phyloP scores from a whole-genome alignment of 2,329 filamentous ascomycete species.

The Claviceps arundinis region DNA sequence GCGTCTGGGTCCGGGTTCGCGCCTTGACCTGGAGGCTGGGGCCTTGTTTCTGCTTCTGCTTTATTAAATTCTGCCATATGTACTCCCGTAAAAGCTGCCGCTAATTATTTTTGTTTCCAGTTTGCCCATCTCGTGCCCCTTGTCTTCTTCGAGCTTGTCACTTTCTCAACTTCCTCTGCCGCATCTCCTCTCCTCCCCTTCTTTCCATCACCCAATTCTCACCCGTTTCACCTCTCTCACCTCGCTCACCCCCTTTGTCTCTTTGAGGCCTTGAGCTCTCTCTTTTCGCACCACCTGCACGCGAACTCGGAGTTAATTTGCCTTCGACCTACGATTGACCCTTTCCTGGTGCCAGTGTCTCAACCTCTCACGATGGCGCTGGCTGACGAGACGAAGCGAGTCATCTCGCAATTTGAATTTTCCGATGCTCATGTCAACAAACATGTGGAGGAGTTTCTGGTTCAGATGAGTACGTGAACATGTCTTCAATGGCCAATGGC shows the following conservation, averaged over 20 bases:
- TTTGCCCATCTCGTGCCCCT: conserved; percentile 38
- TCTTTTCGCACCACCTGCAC: conserved; percentile 15
- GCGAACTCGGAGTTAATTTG: conserved; percentile 35
- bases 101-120: conserved; percentile 17
- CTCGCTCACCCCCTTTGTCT: conserved; percentile 14
- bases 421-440: conserved; percentile 62
- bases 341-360: conserved; percentile 39
- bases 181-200: conserved; percentile 6
- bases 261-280: conserved; percentile 17
- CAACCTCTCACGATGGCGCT: conserved; percentile 47
- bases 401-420: conserved; percentile 80
- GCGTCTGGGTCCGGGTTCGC: not conserved
- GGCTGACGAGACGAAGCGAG: conserved; percentile 58
- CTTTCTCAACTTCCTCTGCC: conserved; percentile 12
- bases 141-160: conserved; percentile 30
- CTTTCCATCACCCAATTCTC: conserved; percentile 6
- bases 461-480: conserved; percentile 56
- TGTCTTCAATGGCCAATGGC: not conserved
- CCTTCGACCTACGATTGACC: conserved; percentile 40
- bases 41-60: conserved; percentile 22
- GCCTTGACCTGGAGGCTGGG: not conserved
- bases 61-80: not conserved
- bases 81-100: not conserved
- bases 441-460: conserved; percentile 73
- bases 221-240: not conserved